Percentiles rank a stretch among this genome's conserved stretches.
Conservation (phyloP, 2,329 filamentous ascomycete species). For the Graphilbum ipis-grandicollis region DNA sequence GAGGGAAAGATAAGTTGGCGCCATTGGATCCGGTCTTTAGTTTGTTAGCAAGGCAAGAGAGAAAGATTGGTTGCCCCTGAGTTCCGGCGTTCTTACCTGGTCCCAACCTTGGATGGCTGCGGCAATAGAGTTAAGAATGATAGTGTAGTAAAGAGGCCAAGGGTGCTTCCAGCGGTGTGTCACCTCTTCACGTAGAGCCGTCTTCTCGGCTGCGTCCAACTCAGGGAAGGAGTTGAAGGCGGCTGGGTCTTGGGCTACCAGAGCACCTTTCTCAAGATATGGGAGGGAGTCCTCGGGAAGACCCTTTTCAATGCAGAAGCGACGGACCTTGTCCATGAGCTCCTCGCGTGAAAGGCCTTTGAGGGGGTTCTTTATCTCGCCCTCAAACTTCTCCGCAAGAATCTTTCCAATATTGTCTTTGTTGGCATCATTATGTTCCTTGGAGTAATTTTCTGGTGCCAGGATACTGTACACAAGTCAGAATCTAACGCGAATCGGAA, state of each 20-base stretch:
- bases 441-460: no score
- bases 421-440: not conserved
- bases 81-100: slow-evolving; percentile 15
- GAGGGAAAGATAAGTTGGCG: slow-evolving; percentile 43
- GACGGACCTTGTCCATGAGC: slow-evolving; percentile 7
- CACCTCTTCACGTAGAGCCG: slow-evolving; percentile 37
- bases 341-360: slow-evolving; percentile 7
- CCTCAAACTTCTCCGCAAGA: slow-evolving; percentile 6
- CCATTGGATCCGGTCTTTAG: slow-evolving; percentile 41
- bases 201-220: slow-evolving; percentile 20
- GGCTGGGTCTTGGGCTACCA: slow-evolving; percentile 54
- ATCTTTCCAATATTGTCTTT: not conserved
- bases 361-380: slow-evolving; percentile 8
- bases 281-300: slow-evolving; percentile 36
- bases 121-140: slow-evolving; percentile 49
- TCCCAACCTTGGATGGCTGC: slow-evolving; percentile 57
- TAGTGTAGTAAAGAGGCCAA: slow-evolving; percentile 43
- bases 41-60: no score
- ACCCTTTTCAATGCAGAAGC: slow-evolving; percentile 21
- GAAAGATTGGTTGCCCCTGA: no score
- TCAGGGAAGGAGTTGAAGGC: slow-evolving; percentile 38
- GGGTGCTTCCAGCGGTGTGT: slow-evolving; percentile 25
- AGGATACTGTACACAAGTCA: no score
- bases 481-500: no score
- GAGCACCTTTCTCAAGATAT: slow-evolving; percentile 49